Evolutionary conservation across 2,329 filamentous ascomycete genomes (phyloP).

Genomic region (Cladosporium cucumerinum): DNA sequence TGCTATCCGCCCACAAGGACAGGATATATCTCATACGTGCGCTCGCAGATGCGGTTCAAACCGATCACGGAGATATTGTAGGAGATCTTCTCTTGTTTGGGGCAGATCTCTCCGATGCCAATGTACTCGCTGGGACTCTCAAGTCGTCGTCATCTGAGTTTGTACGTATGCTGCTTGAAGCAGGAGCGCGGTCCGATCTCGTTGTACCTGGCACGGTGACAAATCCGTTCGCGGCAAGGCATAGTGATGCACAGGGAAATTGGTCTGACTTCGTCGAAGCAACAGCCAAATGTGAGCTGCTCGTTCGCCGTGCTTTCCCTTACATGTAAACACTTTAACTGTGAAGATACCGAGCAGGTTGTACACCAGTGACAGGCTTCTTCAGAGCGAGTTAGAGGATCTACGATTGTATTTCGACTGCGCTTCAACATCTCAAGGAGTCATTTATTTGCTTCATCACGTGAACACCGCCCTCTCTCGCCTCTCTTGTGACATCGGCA

Average conservation of each 20-base stretch:
- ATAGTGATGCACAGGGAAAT: background rate
- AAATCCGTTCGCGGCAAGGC: background rate
- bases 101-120: accelerated
- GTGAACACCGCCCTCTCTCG: conserved; percentile 20
- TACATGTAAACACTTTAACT: no score
- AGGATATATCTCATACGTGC: background rate
- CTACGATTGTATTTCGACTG: no score
- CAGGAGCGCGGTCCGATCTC: background rate
- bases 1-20: background rate
- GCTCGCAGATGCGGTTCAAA: accelerated
- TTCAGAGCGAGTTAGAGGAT: no score
- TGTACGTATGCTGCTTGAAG: background rate
- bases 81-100: background rate
- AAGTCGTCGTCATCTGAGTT: background rate
- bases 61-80: background rate
- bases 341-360: no score
- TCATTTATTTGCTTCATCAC: background rate
- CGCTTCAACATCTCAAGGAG: background rate
- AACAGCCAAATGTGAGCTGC: background rate
- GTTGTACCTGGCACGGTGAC: background rate
- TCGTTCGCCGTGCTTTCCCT: no score
- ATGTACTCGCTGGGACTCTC: background rate
- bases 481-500: conserved; percentile 50
- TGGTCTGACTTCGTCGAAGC: background rate
- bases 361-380: no score